Base-by-base conservation (phyloP, 768 basidiomycete species). In the Suillus weaverae region DNA sequence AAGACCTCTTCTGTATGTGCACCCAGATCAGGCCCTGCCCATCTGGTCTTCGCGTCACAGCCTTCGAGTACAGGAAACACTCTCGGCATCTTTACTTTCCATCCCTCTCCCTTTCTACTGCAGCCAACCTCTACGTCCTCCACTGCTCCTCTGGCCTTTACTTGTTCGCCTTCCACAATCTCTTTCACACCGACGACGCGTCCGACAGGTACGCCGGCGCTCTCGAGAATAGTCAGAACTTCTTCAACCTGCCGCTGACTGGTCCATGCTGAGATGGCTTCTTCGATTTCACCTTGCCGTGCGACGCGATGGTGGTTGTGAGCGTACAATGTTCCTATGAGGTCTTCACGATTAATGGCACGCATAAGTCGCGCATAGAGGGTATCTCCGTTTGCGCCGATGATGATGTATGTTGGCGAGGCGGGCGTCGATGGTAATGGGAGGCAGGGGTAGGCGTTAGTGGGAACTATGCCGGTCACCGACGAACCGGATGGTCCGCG, bases 401-500 rank as follows among this genome's bases (percentile, higher is more conserved):
- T 89, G 68, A 91, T 87, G 61, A 89, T 80, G 70, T 87, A 90
- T 5, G 81, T 80, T 0, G 84, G 84, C 0, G 76, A 73, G 2
- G 69, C 64, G 2, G 82, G 79, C 0, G 82, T 65, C 41, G 79
- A 65, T 1, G 69, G 74, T 13, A 83, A 77, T 9, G 87, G 83
- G 32, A 81, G 78, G 75, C 89, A 90, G 4, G 88, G 89, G 71
- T 89, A 89, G 5, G 88, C 89, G 68, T 90, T 90, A 11, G 88
- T 90, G 1, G 89, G 89, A 9, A 90, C 89, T 44, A 91, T 89
- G 1, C 89, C 89, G 0, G 89, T 91, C 35, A 91, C 82, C 4
- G 89, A 90, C 7, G 89, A 90, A 26, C 89, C 89, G 10, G 89
- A 91, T 2, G 89, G 89, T 13, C 89, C 85, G 44, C 89, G 86